Evolutionary conservation across 2,329 filamentous ascomycete genomes (phyloP).

Genomic region (Lachnellula hyalina): DNA sequence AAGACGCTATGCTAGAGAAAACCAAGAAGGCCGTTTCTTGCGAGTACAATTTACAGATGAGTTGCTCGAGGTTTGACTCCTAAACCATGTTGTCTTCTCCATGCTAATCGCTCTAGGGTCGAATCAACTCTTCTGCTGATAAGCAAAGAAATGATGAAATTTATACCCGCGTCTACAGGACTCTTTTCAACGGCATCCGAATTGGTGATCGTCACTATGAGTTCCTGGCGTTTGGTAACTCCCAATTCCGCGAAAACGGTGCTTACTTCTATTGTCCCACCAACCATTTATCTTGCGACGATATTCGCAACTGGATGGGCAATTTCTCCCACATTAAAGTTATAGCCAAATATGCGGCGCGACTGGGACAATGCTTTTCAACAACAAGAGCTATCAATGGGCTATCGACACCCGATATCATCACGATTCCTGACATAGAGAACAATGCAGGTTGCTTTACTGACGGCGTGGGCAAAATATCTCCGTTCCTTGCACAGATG

Average conservation of each 20-base stretch:
- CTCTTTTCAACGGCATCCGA: conserved; percentile 70
- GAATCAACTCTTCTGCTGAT: conserved; percentile 50
- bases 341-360: conserved; percentile 84
- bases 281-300: conserved; percentile 59
- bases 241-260: conserved; percentile 85
- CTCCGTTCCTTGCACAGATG: conserved; percentile 66
- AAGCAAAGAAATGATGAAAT: conserved; percentile 58
- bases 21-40: conserved; percentile 71
- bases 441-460: conserved; percentile 70
- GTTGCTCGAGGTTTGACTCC: conserved; percentile 36
- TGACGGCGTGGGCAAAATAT: conserved; percentile 94
- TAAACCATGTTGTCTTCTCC: neutral
- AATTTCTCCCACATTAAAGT: conserved; percentile 73
- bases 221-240: conserved; percentile 92
- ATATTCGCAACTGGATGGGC: conserved; percentile 85
- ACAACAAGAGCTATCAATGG: conserved; percentile 75
- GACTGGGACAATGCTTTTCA: conserved; percentile 92
- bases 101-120: conserved; percentile 41
- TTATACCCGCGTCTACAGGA: conserved; percentile 67
- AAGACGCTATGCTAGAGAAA: conserved; percentile 56
- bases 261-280: conserved; percentile 87
- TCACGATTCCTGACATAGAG: conserved; percentile 64
- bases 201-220: conserved; percentile 79
- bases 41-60: conserved; percentile 90
- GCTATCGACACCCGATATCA: conserved; percentile 48